A percentile compares a stretch with the other conserved stretches of the same genome.
These are phyloP conservation scores for Zasmidium cellare DNA, from an alignment of 2,329 filamentous ascomycete species.

Conservation along the genomic window DNA sequence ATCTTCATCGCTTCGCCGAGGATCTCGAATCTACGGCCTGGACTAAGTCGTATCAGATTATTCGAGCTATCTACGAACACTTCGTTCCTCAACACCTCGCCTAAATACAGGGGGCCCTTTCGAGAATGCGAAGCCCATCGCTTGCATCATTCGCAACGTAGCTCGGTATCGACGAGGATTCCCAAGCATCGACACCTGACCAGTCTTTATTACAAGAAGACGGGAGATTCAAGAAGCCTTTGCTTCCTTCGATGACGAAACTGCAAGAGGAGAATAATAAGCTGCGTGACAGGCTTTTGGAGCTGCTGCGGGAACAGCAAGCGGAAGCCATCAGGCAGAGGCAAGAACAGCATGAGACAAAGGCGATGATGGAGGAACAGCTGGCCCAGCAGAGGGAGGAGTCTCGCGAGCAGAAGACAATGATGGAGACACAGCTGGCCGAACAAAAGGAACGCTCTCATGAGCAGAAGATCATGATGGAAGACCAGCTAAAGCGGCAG, in stretches of 20 bases:
- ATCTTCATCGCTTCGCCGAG: background rate
- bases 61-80: slow-evolving; percentile 8
- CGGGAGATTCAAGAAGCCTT: background rate
- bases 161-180: background rate
- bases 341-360: background rate
- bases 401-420: too few species aligned
- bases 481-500: too few species aligned
- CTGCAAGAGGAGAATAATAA: background rate
- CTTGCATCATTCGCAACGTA: background rate
- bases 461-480: too few species aligned
- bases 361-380: background rate
- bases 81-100: slow-evolving; percentile 5
- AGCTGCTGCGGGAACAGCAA: background rate
- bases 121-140: background rate
- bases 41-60: slow-evolving; percentile 6
- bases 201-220: background rate
- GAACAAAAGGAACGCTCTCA: too few species aligned
- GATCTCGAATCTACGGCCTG: slow-evolving; percentile 1
- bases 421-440: too few species aligned
- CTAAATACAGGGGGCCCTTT: background rate
- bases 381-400: background rate
- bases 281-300: background rate
- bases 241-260: background rate
- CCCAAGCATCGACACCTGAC: background rate
- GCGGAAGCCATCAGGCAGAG: background rate